Evolutionary conservation across 2,329 filamentous ascomycete genomes (phyloP).

Genomic region (Phialocephala sp.): DNA sequence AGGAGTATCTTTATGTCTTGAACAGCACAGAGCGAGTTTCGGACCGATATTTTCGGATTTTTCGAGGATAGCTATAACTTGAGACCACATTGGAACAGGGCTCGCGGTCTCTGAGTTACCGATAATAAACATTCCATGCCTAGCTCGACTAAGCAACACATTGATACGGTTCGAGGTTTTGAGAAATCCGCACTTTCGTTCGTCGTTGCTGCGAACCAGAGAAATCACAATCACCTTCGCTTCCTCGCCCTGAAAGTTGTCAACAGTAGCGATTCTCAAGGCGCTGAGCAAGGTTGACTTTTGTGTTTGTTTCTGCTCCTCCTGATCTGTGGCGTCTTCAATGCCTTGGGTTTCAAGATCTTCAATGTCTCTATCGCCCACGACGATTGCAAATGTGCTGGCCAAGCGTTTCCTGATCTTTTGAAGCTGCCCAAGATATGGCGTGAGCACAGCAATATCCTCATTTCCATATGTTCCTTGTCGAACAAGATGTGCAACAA

Average conservation of each 20-base stretch:
- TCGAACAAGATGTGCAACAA: conserved; percentile 68
- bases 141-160: conserved; percentile 68
- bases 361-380: conserved; percentile 67
- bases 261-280: conserved; percentile 59
- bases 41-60: conserved; percentile 53
- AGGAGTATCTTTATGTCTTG: neutral
- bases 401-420: conserved; percentile 54
- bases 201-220: conserved; percentile 70
- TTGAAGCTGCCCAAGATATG: conserved; percentile 63
- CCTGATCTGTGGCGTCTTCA: conserved; percentile 28
- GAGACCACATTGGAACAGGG: conserved; percentile 65
- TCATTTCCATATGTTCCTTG: conserved; percentile 65
- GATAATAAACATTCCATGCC: conserved; percentile 74
- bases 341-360: conserved; percentile 49
- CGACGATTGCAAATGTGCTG: conserved; percentile 61
- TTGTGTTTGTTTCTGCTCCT: conserved; percentile 27
- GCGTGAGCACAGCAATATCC: conserved; percentile 75
- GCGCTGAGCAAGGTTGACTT: conserved; percentile 51
- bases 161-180: conserved; percentile 71
- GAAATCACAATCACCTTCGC: conserved; percentile 73
- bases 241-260: conserved; percentile 81
- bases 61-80: conserved; percentile 60
- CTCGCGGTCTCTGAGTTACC: conserved; percentile 65
- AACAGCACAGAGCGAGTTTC: neutral
- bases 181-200: conserved; percentile 67